Conservation (phyloP, 495 filamentous ascomycete species). For the Aspergillus nanangensis region DNA sequence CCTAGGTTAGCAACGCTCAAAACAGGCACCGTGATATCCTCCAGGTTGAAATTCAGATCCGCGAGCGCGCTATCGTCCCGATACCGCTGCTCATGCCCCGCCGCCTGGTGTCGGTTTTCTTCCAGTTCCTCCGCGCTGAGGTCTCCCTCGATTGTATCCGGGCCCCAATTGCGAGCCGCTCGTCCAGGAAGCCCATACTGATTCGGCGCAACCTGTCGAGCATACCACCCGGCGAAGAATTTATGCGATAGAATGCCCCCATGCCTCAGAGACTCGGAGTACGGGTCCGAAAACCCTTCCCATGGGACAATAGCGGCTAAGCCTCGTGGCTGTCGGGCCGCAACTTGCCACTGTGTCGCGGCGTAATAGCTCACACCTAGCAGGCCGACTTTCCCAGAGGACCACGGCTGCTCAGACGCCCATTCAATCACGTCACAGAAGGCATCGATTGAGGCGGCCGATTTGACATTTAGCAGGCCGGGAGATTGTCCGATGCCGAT, state of each 20-base stretch:
- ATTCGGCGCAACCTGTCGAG: constrained; percentile 47
- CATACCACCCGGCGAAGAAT: constrained; percentile 57
- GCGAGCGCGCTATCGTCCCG: constrained; percentile 47
- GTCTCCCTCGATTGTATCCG: constrained; percentile 54
- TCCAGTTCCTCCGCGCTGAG: constrained; percentile 39
- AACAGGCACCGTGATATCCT: constrained; percentile 55
- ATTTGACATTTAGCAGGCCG: constrained; percentile 45
- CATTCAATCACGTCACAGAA: constrained; percentile 54
- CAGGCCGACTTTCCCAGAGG: constrained; percentile 57
- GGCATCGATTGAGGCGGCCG: constrained; percentile 36
- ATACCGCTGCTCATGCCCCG: constrained; percentile 42
- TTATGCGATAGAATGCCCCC: constrained; percentile 57
- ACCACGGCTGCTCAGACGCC: constrained; percentile 54
- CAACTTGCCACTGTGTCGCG: constrained; percentile 59
- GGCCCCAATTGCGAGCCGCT: constrained; percentile 9
- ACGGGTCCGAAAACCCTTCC: not conserved
- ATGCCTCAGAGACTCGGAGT: constrained; percentile 40
- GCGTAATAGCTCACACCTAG: constrained; percentile 62
- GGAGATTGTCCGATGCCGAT: constrained; percentile 48
- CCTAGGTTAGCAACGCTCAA: constrained; percentile 62
- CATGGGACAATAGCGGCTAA: constrained; percentile 21
- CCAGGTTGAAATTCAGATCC: constrained; percentile 45
- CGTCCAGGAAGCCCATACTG: constrained; percentile 47
- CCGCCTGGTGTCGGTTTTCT: constrained; percentile 49
- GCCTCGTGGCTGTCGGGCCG: constrained; percentile 55